phyloP scores from a whole-genome alignment of 2,329 filamentous ascomycete genomes.

The Microdochium paspali region DNA sequence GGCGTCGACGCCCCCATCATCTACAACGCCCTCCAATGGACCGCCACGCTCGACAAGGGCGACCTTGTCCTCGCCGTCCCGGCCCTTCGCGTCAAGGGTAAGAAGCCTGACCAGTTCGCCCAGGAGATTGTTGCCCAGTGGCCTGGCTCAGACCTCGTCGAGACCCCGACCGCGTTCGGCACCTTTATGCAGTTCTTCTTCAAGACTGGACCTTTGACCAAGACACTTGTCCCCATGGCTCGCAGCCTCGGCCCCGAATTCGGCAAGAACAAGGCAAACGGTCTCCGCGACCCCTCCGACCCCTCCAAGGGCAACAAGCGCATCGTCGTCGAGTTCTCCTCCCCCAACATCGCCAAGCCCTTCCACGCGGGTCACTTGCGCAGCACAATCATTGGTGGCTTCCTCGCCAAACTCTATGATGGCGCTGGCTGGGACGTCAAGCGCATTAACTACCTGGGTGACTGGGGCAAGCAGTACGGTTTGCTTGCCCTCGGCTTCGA shows the following conservation, averaged over 20 bases:
- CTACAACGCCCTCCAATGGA: slow-evolving; percentile 71
- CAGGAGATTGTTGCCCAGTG: slow-evolving; percentile 49
- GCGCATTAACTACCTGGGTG: slow-evolving; percentile 67
- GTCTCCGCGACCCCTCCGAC: slow-evolving; percentile 40
- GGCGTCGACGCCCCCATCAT: slow-evolving; percentile 63
- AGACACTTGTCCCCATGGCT: slow-evolving; percentile 61
- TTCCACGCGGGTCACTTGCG: slow-evolving; percentile 68
- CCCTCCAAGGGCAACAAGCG: slow-evolving; percentile 29
- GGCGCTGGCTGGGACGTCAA: slow-evolving; percentile 61
- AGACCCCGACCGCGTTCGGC: slow-evolving; percentile 57
- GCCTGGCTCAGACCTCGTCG: slow-evolving; percentile 63
- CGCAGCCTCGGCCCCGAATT: slow-evolving; percentile 51
- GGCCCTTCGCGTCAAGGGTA: slow-evolving; percentile 67
- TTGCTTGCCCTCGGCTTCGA: slow-evolving; percentile 61
- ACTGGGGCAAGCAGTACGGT: slow-evolving; percentile 68
- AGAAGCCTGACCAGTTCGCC: slow-evolving; percentile 54
- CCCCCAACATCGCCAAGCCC: slow-evolving; percentile 68
- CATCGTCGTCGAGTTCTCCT: slow-evolving; percentile 64
- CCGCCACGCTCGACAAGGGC: slow-evolving; percentile 69
- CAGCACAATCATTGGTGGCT: slow-evolving; percentile 69
- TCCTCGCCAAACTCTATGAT: slow-evolving; percentile 60
- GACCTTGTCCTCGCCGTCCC: slow-evolving; percentile 72
- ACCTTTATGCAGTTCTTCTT: slow-evolving; percentile 75
- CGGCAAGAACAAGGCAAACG: slow-evolving; percentile 53
- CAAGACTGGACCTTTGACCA: slow-evolving; percentile 56